phyloP scores from a whole-genome alignment of 768 basidiomycete species.

The Boletus subparvulus region DNA sequence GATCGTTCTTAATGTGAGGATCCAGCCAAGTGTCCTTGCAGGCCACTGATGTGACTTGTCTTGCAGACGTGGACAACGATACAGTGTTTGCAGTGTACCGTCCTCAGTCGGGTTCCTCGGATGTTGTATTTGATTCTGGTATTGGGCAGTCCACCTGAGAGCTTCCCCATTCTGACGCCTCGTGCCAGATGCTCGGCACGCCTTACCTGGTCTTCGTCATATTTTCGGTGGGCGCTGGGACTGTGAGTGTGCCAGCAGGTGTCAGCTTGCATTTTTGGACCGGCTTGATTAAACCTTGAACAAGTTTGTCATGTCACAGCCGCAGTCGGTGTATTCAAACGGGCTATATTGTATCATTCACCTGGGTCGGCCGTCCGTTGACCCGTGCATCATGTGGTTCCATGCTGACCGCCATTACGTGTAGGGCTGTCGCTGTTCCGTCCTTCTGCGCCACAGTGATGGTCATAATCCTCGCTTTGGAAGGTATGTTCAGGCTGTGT shows the following conservation, averaged over 20 bases:
- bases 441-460: slow-evolving; percentile 45
- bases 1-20: slow-evolving; percentile 42
- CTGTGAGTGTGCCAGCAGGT: slow-evolving; percentile 30
- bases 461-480: slow-evolving; percentile 42
- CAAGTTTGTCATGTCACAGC: slow-evolving; percentile 18
- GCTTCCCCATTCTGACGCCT: slow-evolving; percentile 11
- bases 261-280: slow-evolving; percentile 14
- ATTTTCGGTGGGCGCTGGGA: slow-evolving; percentile 39
- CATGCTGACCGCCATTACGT: slow-evolving; percentile 18
- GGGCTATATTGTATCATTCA: slow-evolving; percentile 51
- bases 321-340: slow-evolving; percentile 32
- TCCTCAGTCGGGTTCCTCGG: slow-evolving; percentile 23
- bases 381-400: slow-evolving; percentile 2
- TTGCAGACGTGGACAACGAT: slow-evolving; percentile 40
- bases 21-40: neutral
- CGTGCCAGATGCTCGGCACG: slow-evolving; percentile 34
- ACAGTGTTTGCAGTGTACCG: slow-evolving; percentile 21
- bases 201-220: slow-evolving; percentile 44
- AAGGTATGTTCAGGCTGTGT: slow-evolving; percentile 35
- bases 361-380: slow-evolving; percentile 37
- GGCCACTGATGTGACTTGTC: slow-evolving; percentile 2
- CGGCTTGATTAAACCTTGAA: slow-evolving; percentile 11
- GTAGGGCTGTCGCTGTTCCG: slow-evolving; percentile 38
- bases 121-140: slow-evolving; percentile 28
- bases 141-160: slow-evolving; percentile 2